Conservation (phyloP, 352 stramenopile species). For the Phytophthora aleatoria region DNA sequence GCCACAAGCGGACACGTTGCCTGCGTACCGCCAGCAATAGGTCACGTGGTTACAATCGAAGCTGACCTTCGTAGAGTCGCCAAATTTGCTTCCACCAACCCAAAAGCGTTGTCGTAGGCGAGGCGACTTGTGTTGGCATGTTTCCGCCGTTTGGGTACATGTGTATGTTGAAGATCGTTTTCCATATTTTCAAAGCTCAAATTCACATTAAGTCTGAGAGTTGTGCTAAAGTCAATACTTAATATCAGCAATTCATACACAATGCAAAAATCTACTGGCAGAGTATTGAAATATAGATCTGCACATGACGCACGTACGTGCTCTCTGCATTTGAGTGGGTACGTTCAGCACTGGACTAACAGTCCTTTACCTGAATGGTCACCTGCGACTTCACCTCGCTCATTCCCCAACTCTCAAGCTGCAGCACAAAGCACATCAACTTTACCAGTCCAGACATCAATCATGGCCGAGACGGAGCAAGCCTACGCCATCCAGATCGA, state of each 20-base stretch:
- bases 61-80: conserved; percentile 1
- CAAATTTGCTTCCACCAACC: background rate
- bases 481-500: conserved; percentile 25
- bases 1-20: conserved; percentile 45
- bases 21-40: conserved; percentile 51
- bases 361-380: conserved; percentile 4
- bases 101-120: background rate
- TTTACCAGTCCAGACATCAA: background rate
- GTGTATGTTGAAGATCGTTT: conserved; percentile 9
- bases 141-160: conserved; percentile 1
- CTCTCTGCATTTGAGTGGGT: no score
- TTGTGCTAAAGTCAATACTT: no score
- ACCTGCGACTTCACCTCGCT: background rate
- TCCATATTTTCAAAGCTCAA: background rate
- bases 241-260: no score
- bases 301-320: no score
- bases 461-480: conserved; percentile 6
- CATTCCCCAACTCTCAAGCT: conserved; percentile 15
- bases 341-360: background rate
- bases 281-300: no score
- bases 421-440: conserved; percentile 1
- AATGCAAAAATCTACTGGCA: no score
- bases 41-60: conserved; percentile 39
- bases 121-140: background rate
- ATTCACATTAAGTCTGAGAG: no score